Base-by-base conservation (phyloP, 192 early-diverging fungal genomes). In the Gamsiella multidivaricata region DNA sequence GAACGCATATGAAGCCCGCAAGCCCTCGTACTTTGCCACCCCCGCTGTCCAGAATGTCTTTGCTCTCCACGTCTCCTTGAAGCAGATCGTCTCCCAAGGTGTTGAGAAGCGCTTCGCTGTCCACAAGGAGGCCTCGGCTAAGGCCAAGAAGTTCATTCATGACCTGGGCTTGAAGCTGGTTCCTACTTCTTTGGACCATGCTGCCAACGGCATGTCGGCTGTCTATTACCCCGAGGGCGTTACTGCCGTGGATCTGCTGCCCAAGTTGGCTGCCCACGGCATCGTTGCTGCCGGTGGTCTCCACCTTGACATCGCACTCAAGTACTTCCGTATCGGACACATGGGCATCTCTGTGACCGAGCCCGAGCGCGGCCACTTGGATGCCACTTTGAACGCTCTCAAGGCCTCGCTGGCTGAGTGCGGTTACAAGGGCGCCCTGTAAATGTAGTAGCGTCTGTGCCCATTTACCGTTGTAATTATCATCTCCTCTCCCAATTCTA, bases 291-390 rank as follows among this genome's bases (percentile, higher is more conserved):
- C 97, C 39, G 97, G 95, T 68, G 97, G 97, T 54, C 90, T 99
- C 45, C 92, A 96, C 57, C 84, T 86, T 15, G 86, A 89, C 45
- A 88, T 94, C 57, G 92, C 92, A 3, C 79, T 90, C 25, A 90
- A 94, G 70, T 99, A 99, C 86, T 99, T 99, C 88, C 93, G 97
- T 54, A 85, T 98, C 37, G 96, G 93, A 50, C 93, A 94, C 70
- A 93, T 94, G 93, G 92, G 92, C 79, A 87, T 94, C 69, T 89
- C 91, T 25, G 92, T 89, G 43, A 89, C 86, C 26, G 87, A 91
- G 74, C 81, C 86, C 55, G 83, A 91, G 62, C 84, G 87, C 31
- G 83, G 84, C 37, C 88, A 91, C 61, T 81, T 94, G 26, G 86
- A 91, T 37, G 81, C 85, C 50, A 91, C 88, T 41, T 84, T 91